phyloP scores from a whole-genome alignment of 768 basidiomycete species.

The Piloderma croceum region DNA sequence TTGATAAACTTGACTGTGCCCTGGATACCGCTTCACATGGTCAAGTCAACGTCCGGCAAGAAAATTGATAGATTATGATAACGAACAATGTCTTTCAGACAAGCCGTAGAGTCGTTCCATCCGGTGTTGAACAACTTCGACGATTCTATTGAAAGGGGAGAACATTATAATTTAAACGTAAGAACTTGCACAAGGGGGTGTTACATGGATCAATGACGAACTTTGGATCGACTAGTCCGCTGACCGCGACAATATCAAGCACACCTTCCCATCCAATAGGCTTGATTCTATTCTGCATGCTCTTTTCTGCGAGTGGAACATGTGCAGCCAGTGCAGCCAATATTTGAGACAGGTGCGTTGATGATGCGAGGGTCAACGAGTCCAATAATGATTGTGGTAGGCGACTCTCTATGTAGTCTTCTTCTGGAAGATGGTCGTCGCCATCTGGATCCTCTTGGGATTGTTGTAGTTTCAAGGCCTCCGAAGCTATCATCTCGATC shows the following conservation, averaged over 20 bases:
- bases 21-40: too few species aligned
- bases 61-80: too few species aligned
- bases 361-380: constrained; percentile 38
- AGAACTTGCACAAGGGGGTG: too few species aligned
- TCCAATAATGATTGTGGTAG: constrained; percentile 25
- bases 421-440: constrained; percentile 17
- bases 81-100: too few species aligned
- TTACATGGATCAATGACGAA: constrained; percentile 14
- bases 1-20: too few species aligned
- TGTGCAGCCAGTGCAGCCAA: constrained; percentile 52
- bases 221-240: constrained; percentile 29
- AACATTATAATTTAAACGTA: too few species aligned
- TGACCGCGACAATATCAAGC: constrained; percentile 45
- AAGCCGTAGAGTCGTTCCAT: too few species aligned
- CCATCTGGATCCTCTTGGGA: constrained; percentile 20
- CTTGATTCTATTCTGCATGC: constrained; percentile 59
- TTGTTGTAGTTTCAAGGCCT: constrained; percentile 22
- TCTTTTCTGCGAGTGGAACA: constrained; percentile 48
- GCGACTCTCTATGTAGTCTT: constrained; percentile 29
- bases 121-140: too few species aligned
- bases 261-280: constrained; percentile 62
- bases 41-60: too few species aligned
- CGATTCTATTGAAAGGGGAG: too few species aligned
- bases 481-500: constrained; percentile 42
- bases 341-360: constrained; percentile 43